Base-by-base conservation (phyloP, 192 early-diverging fungal species). In the Kappamyces sp. region DNA sequence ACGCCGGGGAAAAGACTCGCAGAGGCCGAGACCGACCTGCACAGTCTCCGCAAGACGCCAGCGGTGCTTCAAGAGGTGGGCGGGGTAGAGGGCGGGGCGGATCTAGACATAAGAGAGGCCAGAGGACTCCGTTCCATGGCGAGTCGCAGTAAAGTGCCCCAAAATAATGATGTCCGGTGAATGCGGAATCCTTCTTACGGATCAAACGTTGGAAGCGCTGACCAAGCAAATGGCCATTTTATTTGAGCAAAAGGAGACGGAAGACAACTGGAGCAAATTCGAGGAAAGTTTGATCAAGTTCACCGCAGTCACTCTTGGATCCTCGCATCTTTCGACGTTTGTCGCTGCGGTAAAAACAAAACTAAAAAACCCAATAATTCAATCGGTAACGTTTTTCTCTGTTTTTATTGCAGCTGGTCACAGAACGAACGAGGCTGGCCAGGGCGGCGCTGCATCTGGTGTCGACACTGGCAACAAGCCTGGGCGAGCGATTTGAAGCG, bases 241-340 rank as follows among this genome's bases (percentile, higher is more conserved):
- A 40, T 57, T 57, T 41, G 37, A 59, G 32, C 57, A 59, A 47
- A 59, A 59, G 32, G 57, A 59, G 49, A 59, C 37, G 6, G 57
- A 59, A 59, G 42, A 59, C n/a, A 59, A 43, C 43, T 59, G 57
- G 57, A 36, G n/a, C 15, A 59, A 59, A 23, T 40, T 38, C 6
- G 57, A 59, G 49, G 57, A 37, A 10, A 32, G 23, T 44, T 32
- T 57, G 0, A 34, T 32, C 6, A 57, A 57, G 46, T 32, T 57
- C 5, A 32, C 12, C 8, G 23, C 41, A 41, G 23, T 57, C 1
- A 41, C 55, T 41, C 23, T 57, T 40, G 31, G 55, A 36, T 57
- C 55, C 10, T 57, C 41, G 41, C 15, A 23, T 9, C 33, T 57
- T 6, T 34, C 15, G 46, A 36, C 41, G 39, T 57, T 57, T 57